phyloP scores from a whole-genome alignment of 192 early-diverging fungal genomes.

The Dissophora globulifera region DNA sequence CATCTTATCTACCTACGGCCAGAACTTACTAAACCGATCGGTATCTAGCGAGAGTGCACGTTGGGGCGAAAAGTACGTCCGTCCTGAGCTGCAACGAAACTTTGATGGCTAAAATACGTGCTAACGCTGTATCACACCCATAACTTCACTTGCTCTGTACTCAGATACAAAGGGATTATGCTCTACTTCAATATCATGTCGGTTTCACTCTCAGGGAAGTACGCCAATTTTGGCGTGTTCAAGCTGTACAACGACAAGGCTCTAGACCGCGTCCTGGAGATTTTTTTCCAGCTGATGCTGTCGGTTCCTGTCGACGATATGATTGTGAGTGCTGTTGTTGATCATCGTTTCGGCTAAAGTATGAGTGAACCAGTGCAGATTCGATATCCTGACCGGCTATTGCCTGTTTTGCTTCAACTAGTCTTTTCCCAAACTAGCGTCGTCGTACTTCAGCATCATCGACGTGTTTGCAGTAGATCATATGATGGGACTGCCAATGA shows the following conservation, averaged over 20 bases:
- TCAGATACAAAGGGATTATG: conserved; percentile 81
- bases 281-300: conserved; percentile 76
- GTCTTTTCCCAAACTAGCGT: conserved; percentile 68
- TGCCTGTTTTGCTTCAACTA: no score
- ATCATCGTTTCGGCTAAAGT: no score
- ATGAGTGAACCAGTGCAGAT: no score
- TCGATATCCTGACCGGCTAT: no score
- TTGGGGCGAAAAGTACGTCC: conserved; percentile 42
- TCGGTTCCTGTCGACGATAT: conserved; percentile 79
- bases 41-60: conserved; percentile 9
- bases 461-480: conserved; percentile 76
- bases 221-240: conserved; percentile 92
- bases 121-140: no score
- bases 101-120: no score
- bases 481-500: conserved; percentile 67
- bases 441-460: conserved; percentile 70
- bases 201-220: conserved; percentile 79
- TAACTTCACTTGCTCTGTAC: no score
- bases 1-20: conserved; percentile 29
- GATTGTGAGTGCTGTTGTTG: conserved; percentile 68
- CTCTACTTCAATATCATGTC: conserved; percentile 81
- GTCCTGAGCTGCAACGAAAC: no score
- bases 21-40: conserved; percentile 16
- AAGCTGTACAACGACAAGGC: conserved; percentile 86
- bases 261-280: conserved; percentile 72